phyloP scores from a whole-genome alignment of 2,329 filamentous ascomycete species.

The Colletotrichum tropicale region DNA sequence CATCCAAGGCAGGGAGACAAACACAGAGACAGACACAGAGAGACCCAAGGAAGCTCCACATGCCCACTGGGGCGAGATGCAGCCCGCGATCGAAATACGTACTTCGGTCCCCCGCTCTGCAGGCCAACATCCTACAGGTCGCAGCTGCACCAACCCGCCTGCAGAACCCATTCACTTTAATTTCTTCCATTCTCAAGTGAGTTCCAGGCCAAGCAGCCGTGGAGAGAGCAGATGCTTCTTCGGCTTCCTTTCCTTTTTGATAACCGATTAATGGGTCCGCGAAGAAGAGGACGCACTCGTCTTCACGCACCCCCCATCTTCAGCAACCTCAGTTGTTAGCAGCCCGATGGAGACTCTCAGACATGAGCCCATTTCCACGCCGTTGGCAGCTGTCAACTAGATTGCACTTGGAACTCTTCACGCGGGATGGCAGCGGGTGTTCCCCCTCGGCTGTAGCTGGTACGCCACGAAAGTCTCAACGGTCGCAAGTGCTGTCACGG shows the following conservation, averaged over 20 bases:
- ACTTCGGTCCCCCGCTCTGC: neutral
- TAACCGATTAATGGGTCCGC: neutral
- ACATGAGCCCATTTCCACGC: neutral
- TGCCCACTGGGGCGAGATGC: neutral
- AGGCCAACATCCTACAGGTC: neutral
- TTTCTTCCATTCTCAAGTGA: neutral
- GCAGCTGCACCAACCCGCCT: neutral
- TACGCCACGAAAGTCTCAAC: neutral
- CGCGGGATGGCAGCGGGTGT: neutral
- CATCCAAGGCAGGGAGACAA: neutral
- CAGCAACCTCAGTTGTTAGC: neutral
- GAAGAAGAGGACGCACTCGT: neutral
- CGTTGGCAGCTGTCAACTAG: neutral
- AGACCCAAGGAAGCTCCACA: neutral
- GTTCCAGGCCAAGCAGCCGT: neutral
- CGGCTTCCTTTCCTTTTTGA: slow-evolving; percentile 2
- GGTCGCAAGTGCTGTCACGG: neutral
- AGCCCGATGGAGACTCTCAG: neutral
- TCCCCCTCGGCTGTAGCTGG: neutral
- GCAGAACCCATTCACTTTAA: neutral
- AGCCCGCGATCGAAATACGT: neutral
- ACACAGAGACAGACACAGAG: neutral
- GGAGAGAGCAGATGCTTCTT: neutral
- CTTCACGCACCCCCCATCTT: neutral
- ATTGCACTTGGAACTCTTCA: neutral